Percentiles rank a stretch among this genome's conserved stretches.
These are phyloP conservation scores for Fusarium abutilonis DNA, from an alignment of 2,329 filamentous ascomycete species.

Conservation along the genomic window DNA sequence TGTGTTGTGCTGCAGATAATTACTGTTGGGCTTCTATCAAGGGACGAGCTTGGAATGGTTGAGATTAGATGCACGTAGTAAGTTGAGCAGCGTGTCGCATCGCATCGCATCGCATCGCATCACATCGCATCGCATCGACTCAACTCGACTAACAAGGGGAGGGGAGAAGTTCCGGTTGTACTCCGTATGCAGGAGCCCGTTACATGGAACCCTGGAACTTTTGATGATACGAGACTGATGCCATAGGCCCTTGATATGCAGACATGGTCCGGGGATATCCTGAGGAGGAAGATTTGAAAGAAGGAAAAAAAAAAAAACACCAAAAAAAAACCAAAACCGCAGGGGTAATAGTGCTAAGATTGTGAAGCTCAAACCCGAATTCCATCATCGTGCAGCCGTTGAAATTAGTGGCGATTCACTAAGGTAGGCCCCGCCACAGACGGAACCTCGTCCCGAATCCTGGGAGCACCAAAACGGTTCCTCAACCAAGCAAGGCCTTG, in stretches of 20 bases:
- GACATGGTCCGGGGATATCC: too few relatives aligned
- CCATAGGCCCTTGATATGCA: not conserved
- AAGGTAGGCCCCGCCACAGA: constrained; percentile 15
- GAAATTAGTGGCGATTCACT: constrained; percentile 39
- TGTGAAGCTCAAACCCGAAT: constrained; percentile 6
- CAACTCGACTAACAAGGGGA: not conserved
- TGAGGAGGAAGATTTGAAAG: too few relatives aligned
- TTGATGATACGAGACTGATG: constrained; percentile 8
- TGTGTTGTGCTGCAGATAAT: not conserved
- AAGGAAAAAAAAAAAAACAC: not conserved
- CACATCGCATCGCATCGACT: not conserved
- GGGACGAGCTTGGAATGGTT: constrained; percentile 34
- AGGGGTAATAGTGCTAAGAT: constrained; percentile 2
- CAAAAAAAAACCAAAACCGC: too few relatives aligned
- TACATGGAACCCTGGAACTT: constrained; percentile 5
- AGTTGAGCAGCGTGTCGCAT: constrained; percentile 9
- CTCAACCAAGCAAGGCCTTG: not conserved
- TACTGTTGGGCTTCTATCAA: constrained; percentile 9
- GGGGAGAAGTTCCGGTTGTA: too few relatives aligned
- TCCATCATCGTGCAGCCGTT: constrained; percentile 41
- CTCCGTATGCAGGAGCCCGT: constrained; percentile 20
- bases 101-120: too few relatives aligned
- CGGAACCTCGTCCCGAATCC: constrained; percentile 13
- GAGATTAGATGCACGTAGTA: constrained; percentile 22
- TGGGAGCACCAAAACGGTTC: constrained; percentile 16